A percentile compares a stretch with the other conserved stretches of the same genome.
These are phyloP conservation scores for Carex scoparia DNA, from an alignment of 176 grass and related monocot genomes.

Conservation along the genomic window DNA sequence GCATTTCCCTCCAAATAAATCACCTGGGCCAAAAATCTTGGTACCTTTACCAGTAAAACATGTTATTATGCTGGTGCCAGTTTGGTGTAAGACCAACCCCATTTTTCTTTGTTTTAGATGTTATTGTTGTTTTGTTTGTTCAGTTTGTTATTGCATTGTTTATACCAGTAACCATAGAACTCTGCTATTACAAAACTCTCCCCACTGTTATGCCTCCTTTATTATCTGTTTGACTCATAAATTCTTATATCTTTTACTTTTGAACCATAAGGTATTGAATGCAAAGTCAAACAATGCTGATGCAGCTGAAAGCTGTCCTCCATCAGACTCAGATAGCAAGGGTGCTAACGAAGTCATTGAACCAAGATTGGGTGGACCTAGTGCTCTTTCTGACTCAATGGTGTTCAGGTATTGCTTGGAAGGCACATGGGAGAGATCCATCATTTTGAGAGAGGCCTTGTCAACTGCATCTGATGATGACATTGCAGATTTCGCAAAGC, in stretches of 20 bases:
- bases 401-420: constrained; percentile 91
- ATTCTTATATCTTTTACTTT: constrained; percentile 1
- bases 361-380: constrained; percentile 41
- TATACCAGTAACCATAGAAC: neutral
- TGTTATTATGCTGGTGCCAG: neutral
- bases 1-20: neutral
- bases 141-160: neutral
- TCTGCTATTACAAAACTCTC: neutral
- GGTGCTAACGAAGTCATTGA: constrained; percentile 41
- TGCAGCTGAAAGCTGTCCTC: constrained; percentile 33
- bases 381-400: constrained; percentile 44
- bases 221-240: neutral
- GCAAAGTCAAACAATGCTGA: constrained; percentile 39
- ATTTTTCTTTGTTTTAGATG: neutral
- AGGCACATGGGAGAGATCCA: constrained; percentile 46
- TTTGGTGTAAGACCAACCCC: neutral
- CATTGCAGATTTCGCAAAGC: constrained; percentile 59
- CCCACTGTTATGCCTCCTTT: neutral
- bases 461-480: constrained; percentile 52
- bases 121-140: neutral
- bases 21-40: neutral
- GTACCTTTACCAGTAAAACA: neutral
- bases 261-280: constrained; percentile 20
- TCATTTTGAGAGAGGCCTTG: constrained; percentile 58
- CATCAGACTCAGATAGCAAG: constrained; percentile 67